Evolutionary conservation across 2,329 filamentous ascomycete genomes (phyloP), one percentile per base, ranked within the genome.

Genomic region (Trichothecium roseum): DNA sequence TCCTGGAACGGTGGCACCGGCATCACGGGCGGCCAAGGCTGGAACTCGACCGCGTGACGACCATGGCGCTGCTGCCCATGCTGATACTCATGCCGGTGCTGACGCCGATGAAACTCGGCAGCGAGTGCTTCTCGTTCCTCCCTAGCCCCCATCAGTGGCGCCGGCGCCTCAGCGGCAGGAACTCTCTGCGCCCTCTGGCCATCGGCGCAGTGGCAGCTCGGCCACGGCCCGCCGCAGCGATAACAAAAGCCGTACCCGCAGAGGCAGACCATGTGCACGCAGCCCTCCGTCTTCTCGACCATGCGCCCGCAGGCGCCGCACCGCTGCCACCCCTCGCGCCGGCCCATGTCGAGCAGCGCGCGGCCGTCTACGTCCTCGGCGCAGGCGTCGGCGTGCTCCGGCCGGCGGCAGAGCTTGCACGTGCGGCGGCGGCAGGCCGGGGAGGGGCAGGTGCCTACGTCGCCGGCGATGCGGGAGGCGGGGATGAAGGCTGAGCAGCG

Each of bases 401-500:
- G 38, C 0, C 35, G 44, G 40, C 75, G 77, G 56, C 74, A 79
- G 0, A 46, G 47, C 0, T 40, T 48, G 41, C 74, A 79, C 0
- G 73, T 79, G 0, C 27, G 45, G 0, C 20, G 37, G 0, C 14
- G 0, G 36, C 75, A 79, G 0, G 42, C 31, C 20, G 6, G 20
- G n/a, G n/a, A n/a, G 0, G 43, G 37, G 24, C 74, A 79, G 0
- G 30, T 49, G 0, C 56, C 72, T 0, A 53, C 31, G 0, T 60
- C 52, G 0, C 39, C 43, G 0, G 33, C 3, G 18, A 67, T 61
- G 5, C 46, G 44, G 0, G 41, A 22, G 0, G 45, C 38, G 0
- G 49, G 52, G 3, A 78, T 62, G 42, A 77, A 78, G 0, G 48
- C 40, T 0, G 62, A 65, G 40, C 74, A 78, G 0, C 40, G 28